phyloP scores from a whole-genome alignment of 1,284 basidiomycete genomes.

The Apiotrichum montevideense region DNA sequence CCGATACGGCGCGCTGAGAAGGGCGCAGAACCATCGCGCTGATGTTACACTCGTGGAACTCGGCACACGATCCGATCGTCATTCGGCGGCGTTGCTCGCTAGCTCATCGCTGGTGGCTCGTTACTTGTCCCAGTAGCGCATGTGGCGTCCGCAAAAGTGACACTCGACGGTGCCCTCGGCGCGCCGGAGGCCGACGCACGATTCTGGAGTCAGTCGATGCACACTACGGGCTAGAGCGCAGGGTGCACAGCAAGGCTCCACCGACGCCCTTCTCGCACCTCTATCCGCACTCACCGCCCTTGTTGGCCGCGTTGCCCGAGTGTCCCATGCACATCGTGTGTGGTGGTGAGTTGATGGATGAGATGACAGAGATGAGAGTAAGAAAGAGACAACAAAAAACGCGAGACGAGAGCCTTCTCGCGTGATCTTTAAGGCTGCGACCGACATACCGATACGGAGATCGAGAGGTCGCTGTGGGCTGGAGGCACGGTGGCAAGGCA shows the following conservation, averaged over 20 bases:
- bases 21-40: no score
- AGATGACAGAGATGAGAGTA: not conserved
- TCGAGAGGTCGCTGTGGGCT: no score
- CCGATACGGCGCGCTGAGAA: no score
- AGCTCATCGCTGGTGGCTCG: not conserved
- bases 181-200: not conserved
- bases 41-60: no score
- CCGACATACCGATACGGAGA: no score
- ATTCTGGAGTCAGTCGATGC: not conserved
- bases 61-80: no score
- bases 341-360: not conserved
- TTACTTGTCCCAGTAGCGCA: not conserved
- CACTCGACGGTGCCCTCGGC: not conserved
- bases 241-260: not conserved
- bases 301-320: not conserved
- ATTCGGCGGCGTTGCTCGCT: no score
- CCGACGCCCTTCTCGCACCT: no score
- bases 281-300: not conserved
- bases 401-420: no score
- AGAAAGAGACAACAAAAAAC: not conserved
- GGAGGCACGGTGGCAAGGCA: no score
- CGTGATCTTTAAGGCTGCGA: no score
- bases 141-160: not conserved
- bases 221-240: not conserved
- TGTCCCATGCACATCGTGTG: not conserved